Evolutionary conservation across 2,329 filamentous ascomycete genomes (phyloP), one percentile per base, ranked within the genome.

Genomic region (Cladosporium halotolerans): DNA sequence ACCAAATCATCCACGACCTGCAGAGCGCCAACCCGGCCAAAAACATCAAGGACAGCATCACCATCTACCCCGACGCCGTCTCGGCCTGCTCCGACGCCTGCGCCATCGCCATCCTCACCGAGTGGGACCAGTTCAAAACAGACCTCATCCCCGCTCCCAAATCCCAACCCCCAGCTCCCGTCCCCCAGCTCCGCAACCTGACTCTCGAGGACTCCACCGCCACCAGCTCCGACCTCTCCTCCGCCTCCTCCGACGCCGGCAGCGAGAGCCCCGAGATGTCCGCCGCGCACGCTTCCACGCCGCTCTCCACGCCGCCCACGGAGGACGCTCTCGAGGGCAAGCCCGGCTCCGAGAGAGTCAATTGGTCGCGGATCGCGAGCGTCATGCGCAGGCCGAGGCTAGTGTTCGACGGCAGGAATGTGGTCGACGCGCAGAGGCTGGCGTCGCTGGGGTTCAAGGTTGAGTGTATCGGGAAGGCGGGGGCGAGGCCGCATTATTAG

Each of bases 361-460:
- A 51, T 18, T 68, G 66, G 64, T 18, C 44, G 9, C 45, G 48
- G 9, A 60, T 68, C 41, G 63, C 64, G 14, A 43, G 53, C n/a
- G 42, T 56, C 36, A 65, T 68, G 55, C 52, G 55, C 41, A 45
- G 60, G 32, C 66, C 66, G 9, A 58, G 56, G 47, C 66, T 62
- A 53, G 60, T 68, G 5, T 68, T 68, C 43, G 66, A 68, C 41
- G 66, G 66, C 9, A 51, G 65, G n/a, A 63, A 63, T 16, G 53
- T 68, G 8, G 55, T 68, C 23, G 64, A 68, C 49, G 55, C 47
- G 6, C 51, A 46, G 3, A 55, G 52, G 10, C 57, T 68, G 52
- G 59, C 60, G 28, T 57, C 55, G 11, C 52, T 68, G 34, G 66
- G 66, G 9, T 68, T 67, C 57, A 55, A 60, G 11, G 55, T 68